Evolutionary conservation across 768 basidiomycete species (phyloP).

Genomic region (Russula lepida): DNA sequence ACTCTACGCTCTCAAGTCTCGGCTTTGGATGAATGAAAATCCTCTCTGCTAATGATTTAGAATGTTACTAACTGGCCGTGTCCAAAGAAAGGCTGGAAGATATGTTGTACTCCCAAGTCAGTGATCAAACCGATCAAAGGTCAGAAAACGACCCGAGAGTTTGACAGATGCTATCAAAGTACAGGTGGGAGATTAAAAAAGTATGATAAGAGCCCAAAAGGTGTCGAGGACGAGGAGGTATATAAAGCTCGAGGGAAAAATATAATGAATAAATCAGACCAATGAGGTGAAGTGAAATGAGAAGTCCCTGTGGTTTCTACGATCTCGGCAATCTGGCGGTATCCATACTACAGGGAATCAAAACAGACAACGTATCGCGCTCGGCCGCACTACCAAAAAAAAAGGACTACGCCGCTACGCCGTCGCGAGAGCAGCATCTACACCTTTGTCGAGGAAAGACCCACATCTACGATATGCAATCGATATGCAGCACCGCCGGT

Average conservation of each 20-base stretch:
- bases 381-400: too few species aligned
- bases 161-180: not conserved
- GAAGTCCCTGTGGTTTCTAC: slow-evolving; percentile 1
- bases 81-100: not conserved
- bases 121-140: not conserved
- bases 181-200: not conserved
- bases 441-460: too few species aligned
- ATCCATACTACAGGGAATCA: slow-evolving; percentile 13
- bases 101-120: not conserved
- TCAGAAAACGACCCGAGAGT: not conserved
- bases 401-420: too few species aligned
- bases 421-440: too few species aligned
- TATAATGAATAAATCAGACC: not conserved
- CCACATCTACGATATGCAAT: too few species aligned
- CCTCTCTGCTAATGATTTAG: not conserved
- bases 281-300: not conserved
- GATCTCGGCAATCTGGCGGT: not conserved
- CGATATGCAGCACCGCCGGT: too few species aligned
- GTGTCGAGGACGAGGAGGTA: not conserved
- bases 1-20: not conserved
- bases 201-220: not conserved
- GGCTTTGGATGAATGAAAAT: not conserved
- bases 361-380: too few species aligned
- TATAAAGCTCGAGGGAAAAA: not conserved
- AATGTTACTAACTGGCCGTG: not conserved